These are phyloP conservation scores for Globisporangium cederbergense DNA, from an alignment of 352 stramenopile species.

Conservation along the genomic window DNA sequence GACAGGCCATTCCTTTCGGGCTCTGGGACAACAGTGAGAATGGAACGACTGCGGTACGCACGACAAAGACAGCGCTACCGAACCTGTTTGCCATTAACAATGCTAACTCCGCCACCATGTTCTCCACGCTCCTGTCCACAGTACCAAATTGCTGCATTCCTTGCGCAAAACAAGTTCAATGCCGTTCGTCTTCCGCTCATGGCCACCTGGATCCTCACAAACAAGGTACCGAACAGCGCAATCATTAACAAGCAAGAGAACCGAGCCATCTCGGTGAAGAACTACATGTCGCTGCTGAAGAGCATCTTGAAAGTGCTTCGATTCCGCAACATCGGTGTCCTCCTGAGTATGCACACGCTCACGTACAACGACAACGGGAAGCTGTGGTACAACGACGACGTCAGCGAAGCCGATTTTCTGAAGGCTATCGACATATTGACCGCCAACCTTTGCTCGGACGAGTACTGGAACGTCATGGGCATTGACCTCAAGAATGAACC, in stretches of 20 bases:
- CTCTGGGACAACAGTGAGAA: constrained; percentile 75
- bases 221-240: constrained; percentile 38
- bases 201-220: constrained; percentile 53
- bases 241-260: constrained; percentile 60
- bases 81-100: neutral
- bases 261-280: constrained; percentile 48
- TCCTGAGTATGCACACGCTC: constrained; percentile 65
- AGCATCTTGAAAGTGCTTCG: constrained; percentile 49
- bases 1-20: constrained; percentile 60
- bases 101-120: neutral
- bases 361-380: constrained; percentile 35
- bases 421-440: constrained; percentile 32
- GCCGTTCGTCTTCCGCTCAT: constrained; percentile 66
- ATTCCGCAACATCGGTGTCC: constrained; percentile 55
- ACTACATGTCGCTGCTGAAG: constrained; percentile 48
- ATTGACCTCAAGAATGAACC: constrained; percentile 44
- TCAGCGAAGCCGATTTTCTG: constrained; percentile 27
- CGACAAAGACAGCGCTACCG: neutral
- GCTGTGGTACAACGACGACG: constrained; percentile 42
- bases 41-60: constrained; percentile 54
- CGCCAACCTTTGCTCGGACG: constrained; percentile 22
- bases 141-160: constrained; percentile 68
- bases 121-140: neutral
- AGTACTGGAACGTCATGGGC: constrained; percentile 43
- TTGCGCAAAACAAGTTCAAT: constrained; percentile 76